Evolutionary conservation across 1,284 basidiomycete genomes (phyloP).

Genomic region (Golubevia sp.): DNA sequence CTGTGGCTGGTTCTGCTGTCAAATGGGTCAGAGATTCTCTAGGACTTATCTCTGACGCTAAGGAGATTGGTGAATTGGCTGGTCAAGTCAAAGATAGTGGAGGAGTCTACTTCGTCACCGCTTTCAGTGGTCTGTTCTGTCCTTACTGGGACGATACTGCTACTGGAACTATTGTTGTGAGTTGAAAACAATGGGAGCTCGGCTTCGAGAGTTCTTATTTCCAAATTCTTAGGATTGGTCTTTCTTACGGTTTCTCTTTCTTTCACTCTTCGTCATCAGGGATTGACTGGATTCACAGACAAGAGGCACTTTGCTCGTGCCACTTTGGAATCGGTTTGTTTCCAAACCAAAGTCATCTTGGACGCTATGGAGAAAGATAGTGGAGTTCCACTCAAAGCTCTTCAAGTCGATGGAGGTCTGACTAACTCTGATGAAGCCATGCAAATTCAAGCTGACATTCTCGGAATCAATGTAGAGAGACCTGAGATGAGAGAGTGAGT

Average conservation of each 20-base stretch:
- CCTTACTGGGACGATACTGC: slow-evolving; percentile 91
- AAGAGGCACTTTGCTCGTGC: slow-evolving; percentile 92
- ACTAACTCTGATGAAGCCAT: slow-evolving; percentile 72
- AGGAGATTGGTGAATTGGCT: slow-evolving; percentile 84
- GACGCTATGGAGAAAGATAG: slow-evolving; percentile 91
- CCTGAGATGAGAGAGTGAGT: slow-evolving; percentile 94
- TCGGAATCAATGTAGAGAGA: slow-evolving; percentile 86
- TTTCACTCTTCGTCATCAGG: slow-evolving; percentile 11
- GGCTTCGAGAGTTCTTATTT: background rate
- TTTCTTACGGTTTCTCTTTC: background rate
- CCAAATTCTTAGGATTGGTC: background rate
- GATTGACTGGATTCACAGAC: slow-evolving; percentile 85
- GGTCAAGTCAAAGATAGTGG: slow-evolving; percentile 78
- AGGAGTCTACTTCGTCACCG: slow-evolving; percentile 97
- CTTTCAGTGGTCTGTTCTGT: slow-evolving; percentile 87
- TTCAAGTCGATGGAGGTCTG: slow-evolving; percentile 81
- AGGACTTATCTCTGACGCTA: slow-evolving; percentile 77
- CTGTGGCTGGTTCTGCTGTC: slow-evolving; percentile 91
- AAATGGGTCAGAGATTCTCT: slow-evolving; percentile 95
- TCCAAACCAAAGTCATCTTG: slow-evolving; percentile 88
- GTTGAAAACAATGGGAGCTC: slow-evolving; percentile 1
- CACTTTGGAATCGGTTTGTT: slow-evolving; percentile 80
- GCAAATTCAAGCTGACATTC: slow-evolving; percentile 88
- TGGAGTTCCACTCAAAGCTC: slow-evolving; percentile 71
- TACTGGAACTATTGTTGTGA: slow-evolving; percentile 76